Evolutionary conservation across 371 early-diverging fungal species (phyloP).

Genomic region (Mucor mucedo): DNA sequence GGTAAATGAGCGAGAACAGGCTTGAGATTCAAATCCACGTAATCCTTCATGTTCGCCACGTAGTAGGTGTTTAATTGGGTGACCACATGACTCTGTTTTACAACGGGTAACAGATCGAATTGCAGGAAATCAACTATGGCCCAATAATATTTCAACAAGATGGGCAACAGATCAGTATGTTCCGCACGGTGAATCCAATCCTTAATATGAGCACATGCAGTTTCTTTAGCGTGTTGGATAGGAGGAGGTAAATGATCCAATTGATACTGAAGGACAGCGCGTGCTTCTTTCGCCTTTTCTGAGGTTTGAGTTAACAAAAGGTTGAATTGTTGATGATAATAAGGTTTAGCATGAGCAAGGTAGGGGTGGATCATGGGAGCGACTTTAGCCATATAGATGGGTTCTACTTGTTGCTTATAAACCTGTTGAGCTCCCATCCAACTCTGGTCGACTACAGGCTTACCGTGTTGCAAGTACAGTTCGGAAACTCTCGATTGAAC

Average conservation of each 20-base stretch:
- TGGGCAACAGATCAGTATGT: constrained; percentile 9
- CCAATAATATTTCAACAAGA: not conserved
- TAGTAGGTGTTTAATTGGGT: not conserved
- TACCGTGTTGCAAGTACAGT: constrained; percentile 11
- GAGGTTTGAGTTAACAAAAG: not conserved
- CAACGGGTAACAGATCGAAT: not conserved
- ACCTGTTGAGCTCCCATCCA: not conserved
- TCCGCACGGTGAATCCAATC: constrained; percentile 11
- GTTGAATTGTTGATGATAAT: not conserved
- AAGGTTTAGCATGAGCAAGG: constrained; percentile 1
- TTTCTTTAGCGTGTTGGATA: not conserved
- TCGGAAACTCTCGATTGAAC: not conserved
- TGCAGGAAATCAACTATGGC: constrained; percentile 5
- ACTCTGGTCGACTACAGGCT: not conserved
- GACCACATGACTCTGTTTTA: constrained; percentile 1
- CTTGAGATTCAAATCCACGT: not conserved
- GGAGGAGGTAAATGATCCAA: constrained; percentile 7
- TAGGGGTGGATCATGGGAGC: not conserved
- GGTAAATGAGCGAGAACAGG: not conserved
- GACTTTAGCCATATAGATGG: not conserved
- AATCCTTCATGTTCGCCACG: not conserved
- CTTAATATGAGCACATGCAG: not conserved
- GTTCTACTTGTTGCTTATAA: not conserved
- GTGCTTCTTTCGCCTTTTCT: not conserved
- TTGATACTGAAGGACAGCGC: not conserved